Evolutionary conservation across 257 asterid species (phyloP).

Genomic region (Penstemon eatonii): DNA sequence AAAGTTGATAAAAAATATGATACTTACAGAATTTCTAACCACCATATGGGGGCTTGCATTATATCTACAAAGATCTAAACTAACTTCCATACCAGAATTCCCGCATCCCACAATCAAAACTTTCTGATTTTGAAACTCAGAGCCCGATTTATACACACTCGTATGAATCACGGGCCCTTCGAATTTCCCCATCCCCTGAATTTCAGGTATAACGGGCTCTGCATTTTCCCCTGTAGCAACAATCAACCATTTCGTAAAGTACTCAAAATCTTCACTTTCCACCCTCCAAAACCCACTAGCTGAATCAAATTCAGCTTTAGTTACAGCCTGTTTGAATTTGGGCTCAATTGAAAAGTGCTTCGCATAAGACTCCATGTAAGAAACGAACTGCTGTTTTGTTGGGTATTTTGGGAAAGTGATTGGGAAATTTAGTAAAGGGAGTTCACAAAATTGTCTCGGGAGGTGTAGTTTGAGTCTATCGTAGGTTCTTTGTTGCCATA

Average conservation of each 20-base stretch:
- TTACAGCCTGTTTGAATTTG: conserved; percentile 48
- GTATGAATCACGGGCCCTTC: conserved; percentile 63
- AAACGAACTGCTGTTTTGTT: conserved; percentile 60
- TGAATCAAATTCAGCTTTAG: conserved; percentile 43
- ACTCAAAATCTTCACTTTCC: conserved; percentile 36
- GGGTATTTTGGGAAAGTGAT: conserved; percentile 69
- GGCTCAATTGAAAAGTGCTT: conserved; percentile 51
- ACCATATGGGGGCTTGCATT: conserved; percentile 74
- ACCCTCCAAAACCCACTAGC: conserved; percentile 56
- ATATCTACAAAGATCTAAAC: conserved; percentile 70
- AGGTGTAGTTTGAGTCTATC: conserved; percentile 87
- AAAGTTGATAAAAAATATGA: background rate
- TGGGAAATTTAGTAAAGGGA: conserved; percentile 65
- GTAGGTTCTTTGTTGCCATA: conserved; percentile 75
- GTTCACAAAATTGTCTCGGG: conserved; percentile 72
- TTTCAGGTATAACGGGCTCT: conserved; percentile 67
- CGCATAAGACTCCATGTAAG: conserved; percentile 73
- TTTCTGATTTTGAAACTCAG: conserved; percentile 43
- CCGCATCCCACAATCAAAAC: conserved; percentile 88
- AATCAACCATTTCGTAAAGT: conserved; percentile 53
- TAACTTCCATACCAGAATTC: conserved; percentile 95
- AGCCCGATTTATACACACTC: conserved; percentile 59
- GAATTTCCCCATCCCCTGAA: conserved; percentile 58
- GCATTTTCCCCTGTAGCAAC: conserved; percentile 95
- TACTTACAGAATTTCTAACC: conserved; percentile 75